Percentiles rank a stretch among this genome's conserved stretches.
phyloP scores from a whole-genome alignment of 192 early-diverging fungal genomes.

The Coemansia pectinata region DNA sequence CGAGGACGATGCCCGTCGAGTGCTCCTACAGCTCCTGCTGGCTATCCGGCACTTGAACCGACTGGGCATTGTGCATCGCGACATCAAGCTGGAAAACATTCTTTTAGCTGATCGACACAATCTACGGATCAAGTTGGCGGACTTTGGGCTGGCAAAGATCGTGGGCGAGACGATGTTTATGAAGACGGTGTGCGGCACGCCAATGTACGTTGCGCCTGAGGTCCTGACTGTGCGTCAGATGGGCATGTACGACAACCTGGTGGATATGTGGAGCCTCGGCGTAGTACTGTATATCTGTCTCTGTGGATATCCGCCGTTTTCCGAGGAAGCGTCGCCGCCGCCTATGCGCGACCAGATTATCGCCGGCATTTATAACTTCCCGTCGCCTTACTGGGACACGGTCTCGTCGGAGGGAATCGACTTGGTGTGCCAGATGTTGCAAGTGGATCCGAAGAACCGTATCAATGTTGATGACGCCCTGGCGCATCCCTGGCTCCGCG shows the following conservation, averaged over 20 bases:
- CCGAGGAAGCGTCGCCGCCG: slow-evolving; percentile 60
- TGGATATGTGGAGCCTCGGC: slow-evolving; percentile 95
- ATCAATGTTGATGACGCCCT: slow-evolving; percentile 58
- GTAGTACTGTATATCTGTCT: slow-evolving; percentile 94
- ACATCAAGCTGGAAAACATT: slow-evolving; percentile 84
- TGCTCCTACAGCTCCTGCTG: slow-evolving; percentile 77
- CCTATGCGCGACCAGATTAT: slow-evolving; percentile 68
- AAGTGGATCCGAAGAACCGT: slow-evolving; percentile 50
- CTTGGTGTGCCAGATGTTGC: slow-evolving; percentile 55
- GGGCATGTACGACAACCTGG: slow-evolving; percentile 70
- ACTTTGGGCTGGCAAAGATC: slow-evolving; percentile 94
- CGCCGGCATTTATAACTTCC: slow-evolving; percentile 72
- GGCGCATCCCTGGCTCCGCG: slow-evolving; percentile 59
- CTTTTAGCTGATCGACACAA: slow-evolving; percentile 60
- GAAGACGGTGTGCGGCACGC: slow-evolving; percentile 90
- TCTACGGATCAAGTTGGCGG: slow-evolving; percentile 83
- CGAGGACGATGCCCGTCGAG: slow-evolving; percentile 75
- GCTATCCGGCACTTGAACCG: slow-evolving; percentile 75
- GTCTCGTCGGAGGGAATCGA: slow-evolving; percentile 64
- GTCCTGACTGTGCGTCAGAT: slow-evolving; percentile 73
- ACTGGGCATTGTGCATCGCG: slow-evolving; percentile 70
- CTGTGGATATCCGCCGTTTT: slow-evolving; percentile 88
- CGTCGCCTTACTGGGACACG: slow-evolving; percentile 76
- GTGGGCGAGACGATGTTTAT: slow-evolving; percentile 68
- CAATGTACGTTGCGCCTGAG: slow-evolving; percentile 90